Conservation (phyloP, 2,329 filamentous ascomycete genomes). For the Phoma herbarum region DNA sequence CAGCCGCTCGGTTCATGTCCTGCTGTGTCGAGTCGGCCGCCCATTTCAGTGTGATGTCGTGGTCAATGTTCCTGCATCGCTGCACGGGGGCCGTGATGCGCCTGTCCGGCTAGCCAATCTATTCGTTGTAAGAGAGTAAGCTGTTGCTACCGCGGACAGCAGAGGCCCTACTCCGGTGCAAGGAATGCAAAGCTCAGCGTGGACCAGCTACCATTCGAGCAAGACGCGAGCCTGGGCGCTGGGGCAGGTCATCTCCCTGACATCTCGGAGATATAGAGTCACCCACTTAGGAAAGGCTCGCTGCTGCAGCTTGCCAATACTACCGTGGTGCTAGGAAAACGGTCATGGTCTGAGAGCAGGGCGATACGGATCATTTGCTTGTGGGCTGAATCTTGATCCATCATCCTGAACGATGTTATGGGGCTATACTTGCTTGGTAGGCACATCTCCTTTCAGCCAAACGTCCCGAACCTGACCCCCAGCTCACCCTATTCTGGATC, state of each 20-base stretch:
- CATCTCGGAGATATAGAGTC: conserved; percentile 53
- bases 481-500: conserved; percentile 49
- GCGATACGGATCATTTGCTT: conserved; percentile 53
- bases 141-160: conserved; percentile 32
- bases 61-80: conserved; percentile 55
- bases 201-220: conserved; percentile 47
- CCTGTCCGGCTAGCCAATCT: conserved; percentile 44
- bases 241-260: conserved; percentile 51
- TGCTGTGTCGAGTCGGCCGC: conserved; percentile 50
- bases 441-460: conserved; percentile 53
- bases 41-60: conserved; percentile 48
- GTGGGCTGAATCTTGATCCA: conserved; percentile 58
- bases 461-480: conserved; percentile 45
- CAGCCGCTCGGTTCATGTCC: conserved; percentile 40
- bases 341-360: conserved; percentile 57
- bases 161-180: conserved; percentile 46
- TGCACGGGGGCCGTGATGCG: conserved; percentile 50
- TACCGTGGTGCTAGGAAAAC: conserved; percentile 55
- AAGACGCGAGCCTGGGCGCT: conserved; percentile 48
- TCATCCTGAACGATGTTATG: conserved; percentile 42
- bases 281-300: conserved; percentile 54
- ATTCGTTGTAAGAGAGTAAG: conserved; percentile 29
- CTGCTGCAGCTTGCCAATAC: conserved; percentile 59
- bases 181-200: conserved; percentile 51
- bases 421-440: conserved; percentile 50